Evolutionary conservation across 1,284 basidiomycete species (phyloP), one percentile per base, ranked within the genome.

Genomic region (Macrocystidia cucumis): DNA sequence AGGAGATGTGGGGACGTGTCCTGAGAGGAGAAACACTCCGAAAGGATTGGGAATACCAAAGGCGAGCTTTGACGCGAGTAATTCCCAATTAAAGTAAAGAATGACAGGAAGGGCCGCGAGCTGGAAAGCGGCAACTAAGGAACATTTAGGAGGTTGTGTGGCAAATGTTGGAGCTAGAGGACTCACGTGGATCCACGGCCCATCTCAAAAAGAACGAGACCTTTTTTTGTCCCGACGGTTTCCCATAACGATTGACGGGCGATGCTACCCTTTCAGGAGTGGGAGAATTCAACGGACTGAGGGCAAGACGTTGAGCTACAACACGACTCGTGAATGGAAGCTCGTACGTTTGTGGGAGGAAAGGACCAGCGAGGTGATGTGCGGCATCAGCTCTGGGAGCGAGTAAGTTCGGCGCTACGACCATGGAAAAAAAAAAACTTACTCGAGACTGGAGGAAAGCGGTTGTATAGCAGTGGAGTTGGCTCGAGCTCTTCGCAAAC

Each of bases 161-260:
- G 13, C 5, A 5, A 8, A 29, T 8, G 19, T 20, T 36, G 9
- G 6, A 12, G 30, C 13, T 14, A 28, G 9, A 9, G 12, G 1
- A 65, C 72, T 35, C 44, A 86, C 88, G 56, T 19, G 89, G 89
- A 22, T 83, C 65, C 19, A 86, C 60, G 44, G 83, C 79, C 90
- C 90, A 93, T 45, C 75, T 56, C 27, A 65, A 44, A 52, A 52
- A 57, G 19, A 57, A 51, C 30, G 50, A 47, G 31, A 59, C 48
- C 13, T 47, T 34, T 2, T 23, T 46, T n/a, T 26, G 42, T 3
- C 40, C 31, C 34, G 34, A 37, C 32, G n/a, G 5, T 40, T 19
- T 33, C 44, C 44, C 9, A 35, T 37, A 13, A 41, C 45, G 0
- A 46, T 40, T 4, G 42, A 45, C 41, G 9, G 59, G 62, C 5